Percentiles rank a stretch among this genome's conserved stretches.
phyloP scores from a whole-genome alignment of 129 eudicot species.

The Rutidosis leptorrhynchoides region DNA sequence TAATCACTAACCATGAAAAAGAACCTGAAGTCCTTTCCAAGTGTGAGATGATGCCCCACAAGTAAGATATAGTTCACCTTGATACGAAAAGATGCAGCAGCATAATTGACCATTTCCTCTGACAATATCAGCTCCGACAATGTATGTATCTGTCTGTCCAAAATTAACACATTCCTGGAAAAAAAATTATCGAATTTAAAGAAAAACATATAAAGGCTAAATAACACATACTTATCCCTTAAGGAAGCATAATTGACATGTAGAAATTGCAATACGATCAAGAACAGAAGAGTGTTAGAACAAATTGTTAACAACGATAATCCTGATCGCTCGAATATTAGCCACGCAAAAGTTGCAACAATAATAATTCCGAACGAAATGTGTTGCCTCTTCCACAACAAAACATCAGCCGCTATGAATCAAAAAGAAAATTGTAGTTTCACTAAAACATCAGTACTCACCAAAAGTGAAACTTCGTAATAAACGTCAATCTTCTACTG shows the following conservation, averaged over 20 bases:
- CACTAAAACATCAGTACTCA: neutral
- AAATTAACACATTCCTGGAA: neutral
- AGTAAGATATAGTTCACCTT: slow-evolving; percentile 82
- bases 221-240: slow-evolving; percentile 51
- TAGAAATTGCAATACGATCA: slow-evolving; percentile 68
- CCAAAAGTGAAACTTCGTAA: neutral
- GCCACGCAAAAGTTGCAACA: slow-evolving; percentile 82
- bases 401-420: slow-evolving; percentile 76
- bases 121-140: slow-evolving; percentile 84
- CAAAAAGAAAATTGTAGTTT: slow-evolving; percentile 7
- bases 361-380: slow-evolving; percentile 65
- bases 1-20: slow-evolving; percentile 73
- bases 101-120: slow-evolving; percentile 92
- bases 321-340: slow-evolving; percentile 76
- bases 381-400: slow-evolving; percentile 65
- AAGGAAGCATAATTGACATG: slow-evolving; percentile 69
- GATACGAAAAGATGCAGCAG: slow-evolving; percentile 92
- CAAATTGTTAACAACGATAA: slow-evolving; percentile 66
- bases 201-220: neutral
- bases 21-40: slow-evolving; percentile 92
- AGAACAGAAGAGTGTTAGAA: slow-evolving; percentile 76
- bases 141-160: slow-evolving; percentile 56
- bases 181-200: too few relatives aligned
- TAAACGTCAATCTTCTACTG: slow-evolving; percentile 7
- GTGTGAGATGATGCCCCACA: slow-evolving; percentile 96